Evolutionary conservation across 1,284 basidiomycete genomes (phyloP).

Genomic region (Sporisorium sorghi): DNA sequence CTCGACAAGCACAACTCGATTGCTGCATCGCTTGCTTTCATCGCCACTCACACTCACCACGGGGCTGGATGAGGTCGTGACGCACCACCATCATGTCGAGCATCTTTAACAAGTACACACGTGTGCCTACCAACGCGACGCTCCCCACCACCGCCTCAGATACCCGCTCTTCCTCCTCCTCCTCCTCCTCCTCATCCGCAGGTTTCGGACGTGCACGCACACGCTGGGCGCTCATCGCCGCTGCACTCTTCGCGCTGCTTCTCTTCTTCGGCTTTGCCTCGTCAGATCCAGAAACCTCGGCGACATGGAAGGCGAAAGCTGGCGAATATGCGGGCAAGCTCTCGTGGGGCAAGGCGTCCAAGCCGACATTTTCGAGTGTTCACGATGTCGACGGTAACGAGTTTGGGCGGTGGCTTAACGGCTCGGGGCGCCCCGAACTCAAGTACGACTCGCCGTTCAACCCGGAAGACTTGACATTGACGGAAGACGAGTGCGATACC

Average conservation of each 20-base stretch:
- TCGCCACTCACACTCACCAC: too few species aligned
- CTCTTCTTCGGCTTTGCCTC: slow-evolving; percentile 41
- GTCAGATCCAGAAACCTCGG: slow-evolving; percentile 13
- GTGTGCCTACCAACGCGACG: slow-evolving; percentile 32
- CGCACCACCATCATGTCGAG: slow-evolving; percentile 31
- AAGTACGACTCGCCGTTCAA: slow-evolving; percentile 61
- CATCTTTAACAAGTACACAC: slow-evolving; percentile 38
- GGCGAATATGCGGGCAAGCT: slow-evolving; percentile 43
- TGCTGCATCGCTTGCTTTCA: too few species aligned
- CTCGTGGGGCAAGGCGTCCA: slow-evolving; percentile 6
- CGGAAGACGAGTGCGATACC: slow-evolving; percentile 64
- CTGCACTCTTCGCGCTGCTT: slow-evolving; percentile 25
- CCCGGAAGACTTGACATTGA: slow-evolving; percentile 61
- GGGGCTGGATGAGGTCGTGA: slow-evolving; percentile 14
- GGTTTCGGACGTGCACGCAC: slow-evolving; percentile 50
- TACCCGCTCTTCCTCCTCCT: slow-evolving; percentile 14
- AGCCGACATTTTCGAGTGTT: background rate
- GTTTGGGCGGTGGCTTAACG: slow-evolving; percentile 49
- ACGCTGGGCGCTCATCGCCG: slow-evolving; percentile 46
- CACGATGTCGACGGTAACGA: slow-evolving; percentile 33
- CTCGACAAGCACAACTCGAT: too few species aligned
- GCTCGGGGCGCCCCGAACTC: slow-evolving; percentile 37
- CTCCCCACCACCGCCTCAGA: slow-evolving; percentile 24
- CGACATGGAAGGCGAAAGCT: slow-evolving; percentile 35
- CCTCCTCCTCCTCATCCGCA: slow-evolving; percentile 8